Conservation (phyloP, 192 early-diverging fungal species). For the Backusella sp. region DNA sequence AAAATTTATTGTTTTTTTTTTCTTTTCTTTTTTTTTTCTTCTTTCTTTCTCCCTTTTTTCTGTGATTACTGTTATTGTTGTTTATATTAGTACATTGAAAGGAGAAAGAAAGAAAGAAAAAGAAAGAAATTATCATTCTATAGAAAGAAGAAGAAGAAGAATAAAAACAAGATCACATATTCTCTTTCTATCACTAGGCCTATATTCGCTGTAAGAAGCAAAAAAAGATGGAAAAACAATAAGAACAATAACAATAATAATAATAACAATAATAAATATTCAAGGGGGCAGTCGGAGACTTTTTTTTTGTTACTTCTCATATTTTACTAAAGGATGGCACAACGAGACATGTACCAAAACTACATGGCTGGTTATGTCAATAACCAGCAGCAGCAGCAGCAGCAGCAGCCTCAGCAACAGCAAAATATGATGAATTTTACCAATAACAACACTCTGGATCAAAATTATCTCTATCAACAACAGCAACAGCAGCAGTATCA, state of each 20-base stretch:
- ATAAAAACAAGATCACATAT: background rate
- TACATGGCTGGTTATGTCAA: background rate
- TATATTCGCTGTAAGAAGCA: background rate
- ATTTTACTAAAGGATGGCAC: background rate
- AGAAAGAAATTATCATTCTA: background rate
- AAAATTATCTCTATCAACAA: background rate
- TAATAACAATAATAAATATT: background rate
- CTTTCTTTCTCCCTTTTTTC: background rate
- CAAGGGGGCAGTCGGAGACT: no score
- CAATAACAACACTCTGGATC: background rate
- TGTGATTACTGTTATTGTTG: background rate
- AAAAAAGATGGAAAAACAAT: background rate
- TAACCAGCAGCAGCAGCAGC: background rate
- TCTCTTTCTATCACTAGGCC: background rate
- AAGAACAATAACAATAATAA: background rate
- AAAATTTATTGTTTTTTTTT: background rate
- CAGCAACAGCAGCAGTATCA: background rate
- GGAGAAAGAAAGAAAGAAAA: background rate
- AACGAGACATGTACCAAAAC: constrained; percentile 6
- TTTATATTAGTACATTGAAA: background rate
- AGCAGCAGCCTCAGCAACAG: background rate
- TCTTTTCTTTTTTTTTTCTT: background rate
- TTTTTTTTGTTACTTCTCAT: background rate
- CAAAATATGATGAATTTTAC: background rate
- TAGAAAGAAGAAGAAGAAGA: background rate